phyloP scores from a whole-genome alignment of 139 green algal species.

The Chlorella vulgaris region DNA sequence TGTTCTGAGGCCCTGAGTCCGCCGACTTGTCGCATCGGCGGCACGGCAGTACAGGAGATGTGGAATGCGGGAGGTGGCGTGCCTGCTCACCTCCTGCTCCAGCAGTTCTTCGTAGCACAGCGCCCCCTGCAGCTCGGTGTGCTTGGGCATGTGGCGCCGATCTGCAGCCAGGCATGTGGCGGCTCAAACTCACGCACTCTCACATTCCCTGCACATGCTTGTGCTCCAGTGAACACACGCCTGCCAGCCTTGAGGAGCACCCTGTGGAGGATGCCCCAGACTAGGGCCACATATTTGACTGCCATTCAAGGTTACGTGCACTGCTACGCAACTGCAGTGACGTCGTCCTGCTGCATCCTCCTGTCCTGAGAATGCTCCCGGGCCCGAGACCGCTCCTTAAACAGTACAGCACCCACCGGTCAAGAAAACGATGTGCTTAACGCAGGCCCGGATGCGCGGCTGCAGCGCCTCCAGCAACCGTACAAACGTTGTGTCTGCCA shows the following conservation, averaged over 20 bases:
- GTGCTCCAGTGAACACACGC: too few relatives aligned
- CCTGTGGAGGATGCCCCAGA: too few relatives aligned
- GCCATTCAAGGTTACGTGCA: too few relatives aligned
- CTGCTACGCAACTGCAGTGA: too few relatives aligned
- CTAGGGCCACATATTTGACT: too few relatives aligned
- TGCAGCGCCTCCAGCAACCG: slow-evolving; percentile 54
- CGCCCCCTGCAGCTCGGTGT: neutral
- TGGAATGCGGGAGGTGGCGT: neutral
- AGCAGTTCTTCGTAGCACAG: slow-evolving; percentile 82
- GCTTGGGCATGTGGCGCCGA: slow-evolving; percentile 53
- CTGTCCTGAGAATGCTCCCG: neutral
- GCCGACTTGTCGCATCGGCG: neutral
- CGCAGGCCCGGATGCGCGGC: slow-evolving; percentile 33
- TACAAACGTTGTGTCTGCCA: slow-evolving; percentile 62
- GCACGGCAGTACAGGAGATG: neutral
- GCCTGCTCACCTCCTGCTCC: slow-evolving; percentile 31
- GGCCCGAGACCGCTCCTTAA: neutral
- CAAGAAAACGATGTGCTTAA: slow-evolving; percentile 61
- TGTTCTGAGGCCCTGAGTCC: neutral
- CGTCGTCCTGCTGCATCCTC: too few relatives aligned
- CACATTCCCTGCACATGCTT: too few relatives aligned
- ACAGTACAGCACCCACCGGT: neutral
- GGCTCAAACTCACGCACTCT: too few relatives aligned
- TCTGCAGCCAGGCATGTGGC: neutral
- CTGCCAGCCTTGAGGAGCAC: too few relatives aligned